Conservation (phyloP, 2,329 filamentous ascomycete genomes). For the Cercospora sp. region DNA sequence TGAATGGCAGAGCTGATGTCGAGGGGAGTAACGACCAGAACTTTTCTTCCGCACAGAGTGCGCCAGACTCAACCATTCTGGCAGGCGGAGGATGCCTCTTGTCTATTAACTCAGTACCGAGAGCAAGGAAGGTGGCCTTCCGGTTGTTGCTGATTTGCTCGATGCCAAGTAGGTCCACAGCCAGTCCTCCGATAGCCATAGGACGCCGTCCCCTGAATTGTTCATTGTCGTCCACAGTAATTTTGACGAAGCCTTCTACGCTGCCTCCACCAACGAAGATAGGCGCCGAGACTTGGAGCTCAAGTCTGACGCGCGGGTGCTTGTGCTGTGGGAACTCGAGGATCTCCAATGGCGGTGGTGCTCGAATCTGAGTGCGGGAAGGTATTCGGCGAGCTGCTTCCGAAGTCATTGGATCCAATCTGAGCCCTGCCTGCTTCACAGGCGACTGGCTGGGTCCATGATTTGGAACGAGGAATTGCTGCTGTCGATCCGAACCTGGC, state of each 20-base stretch:
- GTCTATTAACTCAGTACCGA: constrained; percentile 55
- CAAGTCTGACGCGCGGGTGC: constrained; percentile 52
- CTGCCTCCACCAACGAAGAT: constrained; percentile 58
- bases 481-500: constrained; percentile 7
- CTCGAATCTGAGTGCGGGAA: constrained; percentile 52
- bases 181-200: constrained; percentile 51
- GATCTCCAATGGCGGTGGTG: constrained; percentile 49
- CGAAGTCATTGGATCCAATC: constrained; percentile 46
- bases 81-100: constrained; percentile 51
- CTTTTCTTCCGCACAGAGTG: constrained; percentile 40
- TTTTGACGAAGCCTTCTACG: constrained; percentile 52
- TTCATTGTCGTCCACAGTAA: constrained; percentile 51
- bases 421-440: constrained; percentile 46
- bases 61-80: constrained; percentile 50
- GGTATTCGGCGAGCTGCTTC: constrained; percentile 46
- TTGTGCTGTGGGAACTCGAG: constrained; percentile 51
- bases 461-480: constrained; percentile 43
- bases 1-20: constrained; percentile 51
- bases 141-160: constrained; percentile 52
- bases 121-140: constrained; percentile 52
- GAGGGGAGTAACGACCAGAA: constrained; percentile 55
- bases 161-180: constrained; percentile 54
- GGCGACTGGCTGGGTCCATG: constrained; percentile 52
- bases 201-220: constrained; percentile 46
- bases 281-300: constrained; percentile 52